Evolutionary conservation across 352 stramenopile species (phyloP).

Genomic region (Globisporangium cederbergense): DNA sequence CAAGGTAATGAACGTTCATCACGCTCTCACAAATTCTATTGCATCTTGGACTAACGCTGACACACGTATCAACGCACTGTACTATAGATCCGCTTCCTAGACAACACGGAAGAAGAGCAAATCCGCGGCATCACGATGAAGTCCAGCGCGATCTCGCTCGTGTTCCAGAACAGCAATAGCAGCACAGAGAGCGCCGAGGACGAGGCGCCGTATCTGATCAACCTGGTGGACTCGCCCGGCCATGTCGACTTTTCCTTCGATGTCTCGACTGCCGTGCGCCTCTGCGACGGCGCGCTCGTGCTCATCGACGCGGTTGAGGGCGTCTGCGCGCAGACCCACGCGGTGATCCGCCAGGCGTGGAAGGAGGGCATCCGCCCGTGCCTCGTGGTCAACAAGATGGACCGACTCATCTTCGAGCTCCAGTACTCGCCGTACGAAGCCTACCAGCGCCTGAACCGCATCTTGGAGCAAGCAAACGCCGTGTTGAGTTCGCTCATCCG

Average conservation of each 20-base stretch:
- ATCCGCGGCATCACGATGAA: conserved; percentile 97
- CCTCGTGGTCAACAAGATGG: conserved; percentile 98
- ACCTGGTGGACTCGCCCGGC: conserved; percentile 94
- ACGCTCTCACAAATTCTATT: too few species aligned
- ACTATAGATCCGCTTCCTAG: conserved; percentile 89
- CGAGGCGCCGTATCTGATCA: conserved; percentile 87
- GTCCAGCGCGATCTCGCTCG: conserved; percentile 93
- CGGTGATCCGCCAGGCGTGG: conserved; percentile 93
- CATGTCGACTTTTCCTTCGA: conserved; percentile 96
- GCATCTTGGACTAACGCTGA: too few species aligned
- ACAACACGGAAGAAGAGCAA: conserved; percentile 94
- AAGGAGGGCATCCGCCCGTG: conserved; percentile 92
- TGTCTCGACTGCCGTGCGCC: conserved; percentile 92
- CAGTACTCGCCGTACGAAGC: conserved; percentile 89
- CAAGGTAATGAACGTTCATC: conserved; percentile 44
- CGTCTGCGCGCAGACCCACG: conserved; percentile 94
- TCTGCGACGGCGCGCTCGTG: conserved; percentile 94
- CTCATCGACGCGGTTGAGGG: conserved; percentile 96
- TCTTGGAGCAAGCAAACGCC: conserved; percentile 90
- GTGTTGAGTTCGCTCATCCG: conserved; percentile 83
- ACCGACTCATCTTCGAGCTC: conserved; percentile 93
- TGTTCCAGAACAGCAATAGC: conserved; percentile 58
- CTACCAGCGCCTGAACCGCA: conserved; percentile 90
- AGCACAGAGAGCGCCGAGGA: conserved; percentile 10
- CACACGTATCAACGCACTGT: too few species aligned